Evolutionary conservation across 2,329 filamentous ascomycete genomes (phyloP), one percentile per base, ranked within the genome.

Genomic region (Claviceps capensis): DNA sequence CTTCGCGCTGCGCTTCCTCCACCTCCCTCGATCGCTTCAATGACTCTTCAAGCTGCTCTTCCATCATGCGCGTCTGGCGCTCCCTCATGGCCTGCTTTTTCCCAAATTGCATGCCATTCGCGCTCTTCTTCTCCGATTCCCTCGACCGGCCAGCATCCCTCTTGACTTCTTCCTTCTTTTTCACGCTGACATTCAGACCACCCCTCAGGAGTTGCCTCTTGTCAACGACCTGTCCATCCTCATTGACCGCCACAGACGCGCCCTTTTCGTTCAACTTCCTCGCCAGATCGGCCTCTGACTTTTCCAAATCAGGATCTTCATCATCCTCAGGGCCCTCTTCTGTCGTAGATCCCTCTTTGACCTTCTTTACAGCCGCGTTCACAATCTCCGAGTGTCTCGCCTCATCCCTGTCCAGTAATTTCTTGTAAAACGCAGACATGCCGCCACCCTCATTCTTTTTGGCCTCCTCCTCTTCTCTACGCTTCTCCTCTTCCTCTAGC

Each of bases 181-280:
- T 83, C 0, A 76, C 71, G 48, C 76, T 76, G 17, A 93, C 69
- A 60, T 94, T 94, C 49, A 94, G 73, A 26, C 87, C 87, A 6
- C 86, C 84, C 47, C 72, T 76, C 6, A 94, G 76, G 8, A 93
- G 72, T 64, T 93, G 83, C n/a, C 86, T 76, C 71, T 89, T 91
- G 64, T 94, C 87, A 26, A 88, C 83, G 1, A 93, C 82, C 62
- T 90, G 81, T 0, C 87, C 87, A 41, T 93, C 87, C 55, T 93
- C 87, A 60, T 91, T 91, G 60, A 91, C 68, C 7, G 81, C 77
- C 41, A 93, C 77, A 3, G 72, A 70, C 0, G 69, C 81, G 56
- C 71, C 79, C 55, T 73, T 80, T 41, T 78, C 75, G 51, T 83
- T 83, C 50, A 88, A 75, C 60, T 86, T 82, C 47, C 72, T 74